Evolutionary conservation across 2,329 filamentous ascomycete species (phyloP).

Genomic region (Colletotrichum echinochloae): DNA sequence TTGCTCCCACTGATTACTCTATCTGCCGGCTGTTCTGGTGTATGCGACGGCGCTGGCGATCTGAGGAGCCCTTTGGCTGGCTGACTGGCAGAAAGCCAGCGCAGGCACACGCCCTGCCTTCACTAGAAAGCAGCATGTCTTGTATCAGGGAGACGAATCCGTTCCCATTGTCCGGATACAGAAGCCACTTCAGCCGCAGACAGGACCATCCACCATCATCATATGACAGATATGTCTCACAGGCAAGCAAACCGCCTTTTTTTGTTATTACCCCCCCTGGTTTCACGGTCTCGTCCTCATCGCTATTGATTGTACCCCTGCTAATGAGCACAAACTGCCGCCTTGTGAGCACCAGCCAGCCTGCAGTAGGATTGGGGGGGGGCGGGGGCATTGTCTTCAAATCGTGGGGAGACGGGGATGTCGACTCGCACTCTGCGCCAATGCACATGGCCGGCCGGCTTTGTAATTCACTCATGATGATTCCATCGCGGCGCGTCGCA

Average conservation of each 20-base stretch:
- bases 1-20: conserved; percentile 18
- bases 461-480: conserved; percentile 19
- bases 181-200: not conserved
- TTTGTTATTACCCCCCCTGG: not conserved
- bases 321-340: conserved; percentile 26
- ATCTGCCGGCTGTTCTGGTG: not conserved
- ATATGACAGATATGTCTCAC: conserved; percentile 7
- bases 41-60: not conserved
- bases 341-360: conserved; percentile 20
- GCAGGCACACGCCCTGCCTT: conserved; percentile 11
- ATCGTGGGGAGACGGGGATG: conserved; percentile 37
- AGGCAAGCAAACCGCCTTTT: not conserved
- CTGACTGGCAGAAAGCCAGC: not conserved
- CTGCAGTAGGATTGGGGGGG: conserved; percentile 24
- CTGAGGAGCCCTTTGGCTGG: not conserved
- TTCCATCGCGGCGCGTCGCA: conserved; percentile 33
- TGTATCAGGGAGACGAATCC: conserved; percentile 8
- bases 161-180: conserved; percentile 22
- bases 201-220: not conserved
- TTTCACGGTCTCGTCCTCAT: conserved; percentile 13
- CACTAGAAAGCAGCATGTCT: conserved; percentile 11
- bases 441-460: conserved; percentile 8
- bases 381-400: conserved; percentile 27
- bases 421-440: conserved; percentile 27
- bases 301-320: conserved; percentile 12